phyloP scores from a whole-genome alignment of 2,329 filamentous ascomycete genomes.

The Phaeosphaeria sp. region DNA sequence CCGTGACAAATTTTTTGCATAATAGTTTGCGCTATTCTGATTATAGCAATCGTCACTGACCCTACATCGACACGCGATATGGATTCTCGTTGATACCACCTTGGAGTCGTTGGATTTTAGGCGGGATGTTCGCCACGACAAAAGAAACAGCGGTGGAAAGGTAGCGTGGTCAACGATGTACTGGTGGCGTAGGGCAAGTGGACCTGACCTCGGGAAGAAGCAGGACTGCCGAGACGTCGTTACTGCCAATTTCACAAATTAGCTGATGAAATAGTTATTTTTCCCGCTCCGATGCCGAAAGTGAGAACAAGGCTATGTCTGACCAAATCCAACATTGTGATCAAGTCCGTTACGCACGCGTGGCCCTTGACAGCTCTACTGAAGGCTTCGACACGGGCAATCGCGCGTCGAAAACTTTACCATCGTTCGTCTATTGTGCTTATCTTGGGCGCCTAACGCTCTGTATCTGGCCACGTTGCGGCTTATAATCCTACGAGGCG shows the following conservation, averaged over 20 bases:
- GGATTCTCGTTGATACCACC: not conserved
- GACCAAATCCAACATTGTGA: not conserved
- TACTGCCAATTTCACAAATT: not conserved
- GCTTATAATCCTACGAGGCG: not conserved
- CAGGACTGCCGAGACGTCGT: not conserved
- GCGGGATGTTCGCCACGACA: not conserved
- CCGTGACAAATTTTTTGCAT: not conserved
- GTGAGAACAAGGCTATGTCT: not conserved
- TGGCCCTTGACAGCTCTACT: not conserved
- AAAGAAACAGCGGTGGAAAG: not conserved
- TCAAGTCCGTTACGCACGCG: not conserved
- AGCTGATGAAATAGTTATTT: not conserved
- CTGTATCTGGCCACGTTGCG: not conserved
- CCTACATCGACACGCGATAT: not conserved
- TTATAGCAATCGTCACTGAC: not conserved
- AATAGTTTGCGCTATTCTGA: not conserved
- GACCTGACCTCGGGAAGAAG: not conserved
- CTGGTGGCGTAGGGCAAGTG: no score
- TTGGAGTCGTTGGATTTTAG: no score
- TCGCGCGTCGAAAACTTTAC: not conserved
- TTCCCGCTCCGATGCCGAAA: not conserved
- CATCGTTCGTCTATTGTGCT: not conserved
- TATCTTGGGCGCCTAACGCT: not conserved
- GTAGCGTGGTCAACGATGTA: not conserved
- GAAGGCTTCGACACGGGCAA: not conserved